Evolutionary conservation across 2,329 filamentous ascomycete genomes (phyloP).

Genomic region (Aspergillus neotritici): DNA sequence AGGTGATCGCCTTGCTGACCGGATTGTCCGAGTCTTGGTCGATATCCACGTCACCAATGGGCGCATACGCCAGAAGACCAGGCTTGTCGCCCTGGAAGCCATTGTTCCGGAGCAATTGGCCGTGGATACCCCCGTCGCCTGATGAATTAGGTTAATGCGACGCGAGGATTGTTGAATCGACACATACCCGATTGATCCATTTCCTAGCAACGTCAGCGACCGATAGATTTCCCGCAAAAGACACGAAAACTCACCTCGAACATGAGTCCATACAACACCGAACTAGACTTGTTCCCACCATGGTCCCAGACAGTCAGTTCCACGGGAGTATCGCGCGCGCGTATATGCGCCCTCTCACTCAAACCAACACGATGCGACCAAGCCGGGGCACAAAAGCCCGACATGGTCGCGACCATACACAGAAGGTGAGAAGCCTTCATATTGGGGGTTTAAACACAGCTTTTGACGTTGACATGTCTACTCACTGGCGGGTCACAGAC

Average conservation of each 20-base stretch:
- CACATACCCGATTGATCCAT: constrained; percentile 32
- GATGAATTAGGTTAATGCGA: not conserved
- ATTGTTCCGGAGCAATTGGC: constrained; percentile 30
- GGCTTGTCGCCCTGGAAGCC: constrained; percentile 28
- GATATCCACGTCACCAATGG: constrained; percentile 23
- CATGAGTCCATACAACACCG: constrained; percentile 32
- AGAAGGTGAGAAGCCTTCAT: too few species aligned
- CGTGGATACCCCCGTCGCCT: constrained; percentile 32
- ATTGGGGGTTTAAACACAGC: too few species aligned
- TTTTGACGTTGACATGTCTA: too few species aligned
- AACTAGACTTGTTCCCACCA: constrained; percentile 29
- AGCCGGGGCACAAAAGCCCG: too few species aligned
- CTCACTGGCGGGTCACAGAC: too few species aligned
- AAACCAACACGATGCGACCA: too few species aligned
- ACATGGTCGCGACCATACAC: too few species aligned
- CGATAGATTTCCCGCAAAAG: not conserved
- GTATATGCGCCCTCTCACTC: too few species aligned
- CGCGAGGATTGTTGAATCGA: too few species aligned
- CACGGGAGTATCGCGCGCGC: too few species aligned
- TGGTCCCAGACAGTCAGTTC: constrained; percentile 18
- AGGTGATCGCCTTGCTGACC: constrained; percentile 24
- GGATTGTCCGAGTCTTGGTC: constrained; percentile 19
- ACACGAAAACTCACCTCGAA: constrained; percentile 24
- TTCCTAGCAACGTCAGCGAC: constrained; percentile 19
- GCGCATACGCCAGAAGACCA: constrained; percentile 22